Conservation (phyloP, 2,329 filamentous ascomycete genomes). For the Talaromyces sp. region DNA sequence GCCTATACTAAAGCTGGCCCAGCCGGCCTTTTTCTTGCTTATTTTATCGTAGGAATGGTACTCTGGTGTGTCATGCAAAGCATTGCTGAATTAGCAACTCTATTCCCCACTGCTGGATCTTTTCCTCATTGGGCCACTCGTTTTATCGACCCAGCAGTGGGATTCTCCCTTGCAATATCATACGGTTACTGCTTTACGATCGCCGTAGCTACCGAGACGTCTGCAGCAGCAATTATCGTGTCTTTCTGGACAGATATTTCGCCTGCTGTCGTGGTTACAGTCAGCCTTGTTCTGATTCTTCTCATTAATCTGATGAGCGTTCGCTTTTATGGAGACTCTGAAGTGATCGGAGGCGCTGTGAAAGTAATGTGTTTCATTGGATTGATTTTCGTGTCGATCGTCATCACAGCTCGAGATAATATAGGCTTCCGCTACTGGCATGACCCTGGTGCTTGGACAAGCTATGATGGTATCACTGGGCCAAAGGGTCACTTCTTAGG, state of each 20-base stretch:
- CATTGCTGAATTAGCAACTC: slow-evolving; percentile 82
- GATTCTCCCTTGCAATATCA: slow-evolving; percentile 77
- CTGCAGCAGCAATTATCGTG: slow-evolving; percentile 82
- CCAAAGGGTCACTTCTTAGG: slow-evolving; percentile 38
- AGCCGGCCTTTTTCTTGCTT: slow-evolving; percentile 70
- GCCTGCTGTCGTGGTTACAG: slow-evolving; percentile 70
- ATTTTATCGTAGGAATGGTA: slow-evolving; percentile 68
- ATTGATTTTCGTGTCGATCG: slow-evolving; percentile 32
- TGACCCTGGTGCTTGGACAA: slow-evolving; percentile 35
- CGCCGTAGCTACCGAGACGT: slow-evolving; percentile 78
- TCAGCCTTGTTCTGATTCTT: slow-evolving; percentile 34
- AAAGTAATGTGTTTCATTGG: slow-evolving; percentile 37
- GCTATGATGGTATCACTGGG: slow-evolving; percentile 35
- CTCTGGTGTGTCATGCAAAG: slow-evolving; percentile 88
- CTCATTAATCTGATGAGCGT: slow-evolving; percentile 36
- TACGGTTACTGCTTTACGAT: slow-evolving; percentile 85
- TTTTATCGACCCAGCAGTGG: slow-evolving; percentile 89
- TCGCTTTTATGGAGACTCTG: slow-evolving; percentile 37
- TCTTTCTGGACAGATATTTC: slow-evolving; percentile 72
- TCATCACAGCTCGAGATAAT: slow-evolving; percentile 37
- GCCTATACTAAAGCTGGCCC: slow-evolving; percentile 73
- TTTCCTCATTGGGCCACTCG: slow-evolving; percentile 89
- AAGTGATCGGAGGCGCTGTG: slow-evolving; percentile 34
- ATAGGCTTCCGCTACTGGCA: slow-evolving; percentile 41
- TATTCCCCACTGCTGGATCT: slow-evolving; percentile 85